These are phyloP conservation scores for Plenodomus biglobosus DNA, from an alignment of 2,329 filamentous ascomycete species.

Conservation along the genomic window DNA sequence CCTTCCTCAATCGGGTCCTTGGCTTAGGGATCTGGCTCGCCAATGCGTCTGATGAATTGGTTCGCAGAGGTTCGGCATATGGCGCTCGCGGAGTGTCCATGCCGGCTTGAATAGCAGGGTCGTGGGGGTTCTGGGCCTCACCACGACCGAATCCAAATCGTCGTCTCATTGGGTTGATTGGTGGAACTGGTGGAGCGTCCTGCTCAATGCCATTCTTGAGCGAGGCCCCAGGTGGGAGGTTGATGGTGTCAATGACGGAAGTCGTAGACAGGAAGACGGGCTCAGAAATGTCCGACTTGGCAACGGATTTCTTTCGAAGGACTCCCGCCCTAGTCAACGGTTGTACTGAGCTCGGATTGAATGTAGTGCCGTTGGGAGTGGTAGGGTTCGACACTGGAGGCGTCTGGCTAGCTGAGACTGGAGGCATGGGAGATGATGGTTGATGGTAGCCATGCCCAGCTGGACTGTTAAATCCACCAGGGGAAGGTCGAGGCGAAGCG, in stretches of 20 bases:
- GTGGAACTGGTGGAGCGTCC: slow-evolving; percentile 52
- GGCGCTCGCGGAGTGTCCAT: slow-evolving; percentile 37
- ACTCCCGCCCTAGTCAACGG: slow-evolving; percentile 29
- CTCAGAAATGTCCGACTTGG: slow-evolving; percentile 65
- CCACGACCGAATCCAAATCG: slow-evolving; percentile 48
- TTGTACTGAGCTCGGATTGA: slow-evolving; percentile 34
- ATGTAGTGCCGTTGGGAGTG: slow-evolving; percentile 44
- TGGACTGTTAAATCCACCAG: slow-evolving; percentile 37
- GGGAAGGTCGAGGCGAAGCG: slow-evolving; percentile 42
- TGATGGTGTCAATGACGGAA: slow-evolving; percentile 60
- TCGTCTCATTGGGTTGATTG: slow-evolving; percentile 62
- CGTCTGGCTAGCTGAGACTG: slow-evolving; percentile 56
- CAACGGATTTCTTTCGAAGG: slow-evolving; percentile 59
- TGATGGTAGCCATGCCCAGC: slow-evolving; percentile 36
- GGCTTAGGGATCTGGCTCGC: slow-evolving; percentile 39
- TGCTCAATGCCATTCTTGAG: slow-evolving; percentile 54
- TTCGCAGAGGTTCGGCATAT: slow-evolving; percentile 42
- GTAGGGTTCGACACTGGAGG: slow-evolving; percentile 54
- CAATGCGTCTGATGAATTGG: slow-evolving; percentile 49
- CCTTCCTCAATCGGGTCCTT: slow-evolving; percentile 50
- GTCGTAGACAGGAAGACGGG: slow-evolving; percentile 58
- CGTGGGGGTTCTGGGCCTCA: slow-evolving; percentile 37
- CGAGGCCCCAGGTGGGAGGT: slow-evolving; percentile 58
- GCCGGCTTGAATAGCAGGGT: slow-evolving; percentile 44
- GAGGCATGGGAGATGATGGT: slow-evolving; percentile 49